Base-by-base conservation (phyloP, 805 yeast genomes). In the Candida gorgasii region DNA sequence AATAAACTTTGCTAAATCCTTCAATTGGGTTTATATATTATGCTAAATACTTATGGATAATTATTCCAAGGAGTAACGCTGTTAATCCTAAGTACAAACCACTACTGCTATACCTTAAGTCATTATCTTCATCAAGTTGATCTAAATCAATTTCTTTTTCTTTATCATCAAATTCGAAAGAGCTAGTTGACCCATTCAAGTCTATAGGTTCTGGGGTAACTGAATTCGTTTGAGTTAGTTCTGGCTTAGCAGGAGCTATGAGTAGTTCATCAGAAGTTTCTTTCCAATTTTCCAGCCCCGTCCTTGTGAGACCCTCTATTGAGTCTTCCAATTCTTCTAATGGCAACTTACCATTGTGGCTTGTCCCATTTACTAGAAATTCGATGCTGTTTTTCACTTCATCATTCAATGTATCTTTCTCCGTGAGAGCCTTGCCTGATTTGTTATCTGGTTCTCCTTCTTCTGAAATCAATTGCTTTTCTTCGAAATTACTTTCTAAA, bases 21-120 rank as follows among this genome's bases (percentile, higher is more conserved):
- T 14, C 5, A 11, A 8, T n/a, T 18, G 6, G 13, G 26, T 12
- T 34, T 19, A 20, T 30, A 17, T 27, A 35, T 42, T 38, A 42
- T 26, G 42, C 43, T 39, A 39, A n/a, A 29, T 39, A 43, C 40
- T 26, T 44, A 31, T 40, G 47, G 13, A 40, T 30, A 8, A 44
- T 40, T 13, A 40, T 36, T 8, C 47, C 47, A 12, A 44, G 5
- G 11, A 44, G 30, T 15, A 44, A 15, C 4, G 31, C 41, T 4
- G 39, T 31, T 15, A 44, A 23, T 30, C 44, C 47, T 5, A 44
- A 18, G 8, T 36, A 14, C 14, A 44, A 12, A 11, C 43, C 40
- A 20, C 31, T 44, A 19, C 27, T 39, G 14, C 32, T 24, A 18
- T 44, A 44, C 20, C 47, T 29, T 16, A 44, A 32, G 26, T 44